These are phyloP conservation scores for Crassisporium funariophilum DNA, from an alignment of 768 basidiomycete genomes.

Conservation along the genomic window DNA sequence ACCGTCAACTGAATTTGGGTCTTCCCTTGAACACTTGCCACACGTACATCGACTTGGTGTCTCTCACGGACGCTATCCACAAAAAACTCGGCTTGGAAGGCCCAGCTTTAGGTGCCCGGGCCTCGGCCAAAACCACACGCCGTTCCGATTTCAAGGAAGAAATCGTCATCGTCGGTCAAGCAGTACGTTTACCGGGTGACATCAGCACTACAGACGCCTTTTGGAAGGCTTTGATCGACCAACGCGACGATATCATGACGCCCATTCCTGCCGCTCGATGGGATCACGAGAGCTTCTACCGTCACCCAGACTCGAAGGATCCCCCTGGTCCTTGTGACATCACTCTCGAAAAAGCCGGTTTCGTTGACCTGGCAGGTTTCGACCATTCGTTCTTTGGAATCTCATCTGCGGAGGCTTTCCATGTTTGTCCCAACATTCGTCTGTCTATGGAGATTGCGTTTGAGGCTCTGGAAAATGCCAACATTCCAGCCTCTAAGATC, in stretches of 20 bases:
- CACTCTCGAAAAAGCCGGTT: constrained; percentile 32
- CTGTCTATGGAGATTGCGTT: constrained; percentile 37
- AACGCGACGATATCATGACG: constrained; percentile 32
- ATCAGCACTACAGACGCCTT: constrained; percentile 29
- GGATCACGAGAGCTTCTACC: constrained; percentile 38
- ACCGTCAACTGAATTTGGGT: constrained; percentile 24
- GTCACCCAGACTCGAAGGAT: constrained; percentile 23
- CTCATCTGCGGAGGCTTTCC: constrained; percentile 35
- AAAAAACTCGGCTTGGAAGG: constrained; percentile 24
- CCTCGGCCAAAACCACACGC: constrained; percentile 12
- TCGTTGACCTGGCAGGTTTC: constrained; percentile 32
- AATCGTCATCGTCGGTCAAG: constrained; percentile 40
- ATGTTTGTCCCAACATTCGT: constrained; percentile 31
- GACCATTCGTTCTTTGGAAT: constrained; percentile 40
- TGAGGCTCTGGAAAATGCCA: constrained; percentile 38
- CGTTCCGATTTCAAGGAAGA: constrained; percentile 23
- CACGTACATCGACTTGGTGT: constrained; percentile 31
- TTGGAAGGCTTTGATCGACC: constrained; percentile 36
- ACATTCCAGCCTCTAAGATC: constrained; percentile 33
- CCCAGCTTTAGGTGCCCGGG: constrained; percentile 9
- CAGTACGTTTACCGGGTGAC: constrained; percentile 36
- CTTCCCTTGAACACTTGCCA: constrained; percentile 38
- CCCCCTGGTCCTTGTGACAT: constrained; percentile 31
- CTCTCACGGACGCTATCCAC: constrained; percentile 27
- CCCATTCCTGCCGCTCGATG: constrained; percentile 33